Evolutionary conservation across 495 filamentous ascomycete species (phyloP).

Genomic region (Aspergillus cristatus): DNA sequence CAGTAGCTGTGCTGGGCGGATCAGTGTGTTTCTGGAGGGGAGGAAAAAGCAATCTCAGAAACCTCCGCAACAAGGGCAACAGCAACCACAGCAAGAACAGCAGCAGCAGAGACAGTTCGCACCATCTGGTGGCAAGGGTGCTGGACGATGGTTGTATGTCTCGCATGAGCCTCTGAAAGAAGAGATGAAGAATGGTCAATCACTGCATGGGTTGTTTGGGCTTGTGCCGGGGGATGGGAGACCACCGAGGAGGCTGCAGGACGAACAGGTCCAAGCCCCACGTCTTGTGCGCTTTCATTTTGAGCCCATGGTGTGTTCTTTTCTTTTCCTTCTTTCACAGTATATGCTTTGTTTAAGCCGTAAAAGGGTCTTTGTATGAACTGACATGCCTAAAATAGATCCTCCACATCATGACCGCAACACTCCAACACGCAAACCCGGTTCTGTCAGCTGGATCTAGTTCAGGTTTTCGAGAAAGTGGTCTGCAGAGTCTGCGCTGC

Average conservation of each 20-base stretch:
- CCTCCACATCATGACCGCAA: slow-evolving; percentile 73
- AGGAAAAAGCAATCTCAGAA: slow-evolving; percentile 31
- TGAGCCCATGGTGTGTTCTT: slow-evolving; percentile 73
- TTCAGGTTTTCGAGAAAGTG: slow-evolving; percentile 84
- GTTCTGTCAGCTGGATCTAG: slow-evolving; percentile 64
- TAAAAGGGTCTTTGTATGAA: too few relatives aligned
- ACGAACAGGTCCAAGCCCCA: slow-evolving; percentile 14
- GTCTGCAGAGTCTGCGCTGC: slow-evolving; percentile 42
- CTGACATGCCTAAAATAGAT: slow-evolving; percentile 48
- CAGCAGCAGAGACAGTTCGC: slow-evolving; percentile 26
- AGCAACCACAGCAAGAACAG: slow-evolving; percentile 1
- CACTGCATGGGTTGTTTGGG: slow-evolving; percentile 24
- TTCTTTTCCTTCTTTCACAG: slow-evolving; percentile 1
- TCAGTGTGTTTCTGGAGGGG: slow-evolving; percentile 81
- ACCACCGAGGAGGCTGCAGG: slow-evolving; percentile 11
- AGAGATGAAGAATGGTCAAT: slow-evolving; percentile 12
- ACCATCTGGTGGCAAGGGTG: slow-evolving; percentile 69
- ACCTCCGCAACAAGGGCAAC: slow-evolving; percentile 3
- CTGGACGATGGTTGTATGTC: slow-evolving; percentile 78
- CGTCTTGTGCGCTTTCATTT: slow-evolving; percentile 84
- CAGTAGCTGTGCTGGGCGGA: slow-evolving; percentile 79
- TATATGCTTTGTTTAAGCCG: background rate
- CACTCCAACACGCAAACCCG: slow-evolving; percentile 57
- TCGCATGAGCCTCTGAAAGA: slow-evolving; percentile 63
- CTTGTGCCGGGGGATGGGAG: slow-evolving; percentile 24